Base-by-base conservation (phyloP, 768 basidiomycete species). In the Russula dissimulans region DNA sequence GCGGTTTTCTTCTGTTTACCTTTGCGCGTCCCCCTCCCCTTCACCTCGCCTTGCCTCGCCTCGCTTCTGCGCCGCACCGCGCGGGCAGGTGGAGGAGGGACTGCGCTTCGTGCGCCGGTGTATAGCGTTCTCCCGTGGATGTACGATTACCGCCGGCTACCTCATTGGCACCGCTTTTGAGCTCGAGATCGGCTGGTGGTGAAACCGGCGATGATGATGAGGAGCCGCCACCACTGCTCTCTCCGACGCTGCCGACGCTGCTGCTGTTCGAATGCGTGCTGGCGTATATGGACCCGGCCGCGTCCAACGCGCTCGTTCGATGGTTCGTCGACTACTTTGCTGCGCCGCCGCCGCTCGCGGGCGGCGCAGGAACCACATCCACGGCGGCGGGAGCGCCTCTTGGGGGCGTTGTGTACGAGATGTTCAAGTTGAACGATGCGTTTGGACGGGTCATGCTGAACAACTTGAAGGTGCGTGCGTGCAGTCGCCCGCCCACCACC, bases 391-490 rank as follows among this genome's bases (percentile, higher is more conserved):
- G 58, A 39, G 68, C 60, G 38, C 68, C 76, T 1, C 74, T 83
- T 1, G 85, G 83, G 31, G 81, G 78, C 3, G 72, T 92, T 9
- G 79, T 93, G 17, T 97, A 98, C 68, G 95, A 97, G 70, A 97
- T 97, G 89, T 95, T 91, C 69, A 87, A 86, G 2, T 75, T 97
- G 4, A 78, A 83, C 18, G 95, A 97, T 69, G 67, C 83, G 0
- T 98, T 98, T 73, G 97, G 95, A n/a, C 79, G 79, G 34, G 89
- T 98, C 22, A 97, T 99, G 94, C 74, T 86, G 57, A 81, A 81
- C 48, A 98, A 98, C 71, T 77, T 97, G 51, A 83, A 80, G 77
- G 94, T 90, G 64, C 59, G 75, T 58, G 29, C 10, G 22, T 26
- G 22, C 22, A 26, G 22, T 2, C 22, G 17, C 17, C 36, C 17